Conservation (phyloP, 1,284 basidiomycete genomes). For the Sanghuangporus baumii region DNA sequence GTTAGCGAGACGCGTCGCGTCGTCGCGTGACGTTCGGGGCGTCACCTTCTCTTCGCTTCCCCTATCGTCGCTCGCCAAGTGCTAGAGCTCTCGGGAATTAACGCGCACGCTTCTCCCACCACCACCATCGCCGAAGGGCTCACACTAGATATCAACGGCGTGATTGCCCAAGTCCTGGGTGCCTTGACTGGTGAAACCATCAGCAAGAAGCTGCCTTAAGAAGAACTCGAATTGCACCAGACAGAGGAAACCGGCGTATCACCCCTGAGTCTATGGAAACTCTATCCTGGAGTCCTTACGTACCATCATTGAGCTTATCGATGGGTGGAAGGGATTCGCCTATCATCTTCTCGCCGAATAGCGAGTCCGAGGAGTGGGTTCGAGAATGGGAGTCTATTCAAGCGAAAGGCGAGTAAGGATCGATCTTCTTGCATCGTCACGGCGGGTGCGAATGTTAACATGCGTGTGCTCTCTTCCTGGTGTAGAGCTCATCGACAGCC, state of each 20-base stretch:
- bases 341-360: constrained; percentile 28
- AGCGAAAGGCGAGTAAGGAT: constrained; percentile 42
- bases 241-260: neutral
- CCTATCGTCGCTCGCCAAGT: neutral
- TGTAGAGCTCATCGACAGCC: constrained; percentile 60
- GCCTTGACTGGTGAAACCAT: neutral
- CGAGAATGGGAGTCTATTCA: constrained; percentile 47
- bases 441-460: too few species aligned
- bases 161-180: neutral
- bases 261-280: neutral
- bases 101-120: neutral
- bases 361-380: constrained; percentile 53
- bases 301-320: neutral
- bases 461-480: neutral
- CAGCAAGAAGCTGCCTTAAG: neutral
- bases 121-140: neutral
- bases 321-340: constrained; percentile 23
- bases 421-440: neutral
- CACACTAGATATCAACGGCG: neutral
- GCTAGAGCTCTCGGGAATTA: neutral
- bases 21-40: neutral
- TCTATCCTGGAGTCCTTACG: neutral
- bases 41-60: neutral
- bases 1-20: neutral
- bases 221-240: neutral